Percentiles rank a stretch among this genome's conserved stretches.
Evolutionary conservation across 2,329 filamentous ascomycete species (phyloP).

Genomic region (Colletotrichum nymphaeae): DNA sequence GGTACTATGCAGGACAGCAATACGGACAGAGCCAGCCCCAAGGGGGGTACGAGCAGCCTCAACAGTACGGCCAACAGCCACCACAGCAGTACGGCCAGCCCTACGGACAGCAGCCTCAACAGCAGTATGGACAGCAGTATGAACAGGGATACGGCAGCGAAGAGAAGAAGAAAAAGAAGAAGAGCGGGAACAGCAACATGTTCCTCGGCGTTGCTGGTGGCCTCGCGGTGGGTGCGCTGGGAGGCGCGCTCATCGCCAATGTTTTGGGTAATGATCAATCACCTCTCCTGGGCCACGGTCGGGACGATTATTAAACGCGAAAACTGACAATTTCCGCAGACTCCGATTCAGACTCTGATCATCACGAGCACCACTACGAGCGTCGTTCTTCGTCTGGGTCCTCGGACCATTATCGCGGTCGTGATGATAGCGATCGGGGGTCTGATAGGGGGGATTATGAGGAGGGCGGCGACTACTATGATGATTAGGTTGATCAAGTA

Average conservation of each 20-base stretch:
- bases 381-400: slow-evolving; percentile 28
- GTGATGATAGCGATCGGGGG: slow-evolving; percentile 39
- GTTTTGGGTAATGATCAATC: slow-evolving; percentile 61
- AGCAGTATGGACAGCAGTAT: slow-evolving; percentile 5
- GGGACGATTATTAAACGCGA: neutral
- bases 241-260: slow-evolving; percentile 67
- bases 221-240: slow-evolving; percentile 65
- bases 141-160: slow-evolving; percentile 30
- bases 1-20: slow-evolving; percentile 22
- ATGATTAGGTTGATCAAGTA: slow-evolving; percentile 26
- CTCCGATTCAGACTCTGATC: slow-evolving; percentile 26
- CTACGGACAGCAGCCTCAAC: slow-evolving; percentile 1
- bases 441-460: slow-evolving; percentile 60
- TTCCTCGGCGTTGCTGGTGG: slow-evolving; percentile 68
- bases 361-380: slow-evolving; percentile 7
- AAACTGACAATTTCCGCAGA: neutral
- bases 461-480: slow-evolving; percentile 49
- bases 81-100: slow-evolving; percentile 7
- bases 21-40: slow-evolving; percentile 21
- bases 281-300: neutral
- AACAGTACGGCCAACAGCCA: neutral
- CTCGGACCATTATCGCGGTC: slow-evolving; percentile 22
- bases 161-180: slow-evolving; percentile 44
- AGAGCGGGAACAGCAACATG: slow-evolving; percentile 60
- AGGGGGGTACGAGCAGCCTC: slow-evolving; percentile 10